Conservation (phyloP, 805 yeast genomes). For the Tetrapisispora arboricola region DNA sequence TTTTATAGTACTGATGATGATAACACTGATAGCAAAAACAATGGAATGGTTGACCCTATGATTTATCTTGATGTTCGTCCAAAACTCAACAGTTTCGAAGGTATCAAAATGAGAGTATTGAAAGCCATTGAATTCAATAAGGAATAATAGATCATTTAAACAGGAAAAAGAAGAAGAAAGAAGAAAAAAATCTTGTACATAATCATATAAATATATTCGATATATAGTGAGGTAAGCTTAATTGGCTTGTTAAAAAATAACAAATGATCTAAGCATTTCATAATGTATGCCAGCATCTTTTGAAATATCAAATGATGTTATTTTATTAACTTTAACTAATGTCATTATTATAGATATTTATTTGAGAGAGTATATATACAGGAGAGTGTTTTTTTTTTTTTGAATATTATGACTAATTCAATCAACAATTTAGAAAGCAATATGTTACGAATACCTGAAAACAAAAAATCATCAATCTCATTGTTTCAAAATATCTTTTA, state of each 20-base stretch:
- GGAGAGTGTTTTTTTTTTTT: too few relatives aligned
- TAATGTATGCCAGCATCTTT: too few relatives aligned
- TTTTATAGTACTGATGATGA: constrained; percentile 46
- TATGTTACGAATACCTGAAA: too few relatives aligned
- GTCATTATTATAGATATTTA: too few relatives aligned
- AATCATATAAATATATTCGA: background rate
- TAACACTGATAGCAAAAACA: constrained; percentile 25
- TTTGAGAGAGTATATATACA: background rate
- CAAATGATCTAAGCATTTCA: too few relatives aligned
- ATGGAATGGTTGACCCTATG: constrained; percentile 17
- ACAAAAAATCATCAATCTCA: background rate
- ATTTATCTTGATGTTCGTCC: constrained; percentile 89
- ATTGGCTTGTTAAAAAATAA: too few relatives aligned
- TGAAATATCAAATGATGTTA: background rate
- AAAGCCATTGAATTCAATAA: constrained; percentile 46
- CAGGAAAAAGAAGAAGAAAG: too few relatives aligned
- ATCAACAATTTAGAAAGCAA: too few relatives aligned
- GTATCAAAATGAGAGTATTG: constrained; percentile 55
- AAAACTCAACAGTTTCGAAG: constrained; percentile 73
- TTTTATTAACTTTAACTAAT: background rate
- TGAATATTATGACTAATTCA: too few relatives aligned
- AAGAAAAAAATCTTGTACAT: background rate
- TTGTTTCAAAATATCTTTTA: background rate
- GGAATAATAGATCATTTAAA: background rate
- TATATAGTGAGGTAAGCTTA: too few relatives aligned